Conservation (phyloP, 2,329 filamentous ascomycete species). For the Incumbomyces delicatus region DNA sequence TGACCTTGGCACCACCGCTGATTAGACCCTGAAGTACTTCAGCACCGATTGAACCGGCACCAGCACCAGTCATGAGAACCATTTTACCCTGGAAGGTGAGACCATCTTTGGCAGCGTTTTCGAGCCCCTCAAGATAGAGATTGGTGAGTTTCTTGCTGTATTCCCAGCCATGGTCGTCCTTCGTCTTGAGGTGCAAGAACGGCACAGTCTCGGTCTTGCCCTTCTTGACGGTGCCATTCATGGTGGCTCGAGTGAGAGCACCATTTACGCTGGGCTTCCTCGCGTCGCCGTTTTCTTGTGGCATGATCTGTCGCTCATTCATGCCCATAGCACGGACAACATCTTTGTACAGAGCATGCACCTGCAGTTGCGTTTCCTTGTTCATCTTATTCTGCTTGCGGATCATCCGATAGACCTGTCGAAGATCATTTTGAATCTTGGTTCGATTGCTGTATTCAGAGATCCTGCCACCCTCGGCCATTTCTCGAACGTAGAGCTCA, state of each 20-base stretch:
- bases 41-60: conserved; percentile 93
- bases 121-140: conserved; percentile 81
- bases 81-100: conserved; percentile 93
- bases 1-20: conserved; percentile 90
- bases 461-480: conserved; percentile 97
- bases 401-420: conserved; percentile 95
- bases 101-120: conserved; percentile 76
- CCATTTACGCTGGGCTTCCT: conserved; percentile 49
- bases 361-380: conserved; percentile 90
- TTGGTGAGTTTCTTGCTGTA: conserved; percentile 98
- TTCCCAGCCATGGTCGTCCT: conserved; percentile 89
- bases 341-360: conserved; percentile 89
- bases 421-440: conserved; percentile 93
- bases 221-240: conserved; percentile 52
- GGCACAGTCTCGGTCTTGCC: conserved; percentile 96
- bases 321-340: conserved; percentile 89
- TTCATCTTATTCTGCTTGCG: conserved; percentile 97
- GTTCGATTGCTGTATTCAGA: conserved; percentile 97
- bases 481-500: conserved; percentile 96
- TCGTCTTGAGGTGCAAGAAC: conserved; percentile 93
- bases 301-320: conserved; percentile 96
- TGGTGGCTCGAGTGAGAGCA: conserved; percentile 29
- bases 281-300: conserved; percentile 62
- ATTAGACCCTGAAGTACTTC: conserved; percentile 93
- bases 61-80: conserved; percentile 94